phyloP scores from a whole-genome alignment of 2,329 filamentous ascomycete species.

The Paracorniculantispora psalliotae region DNA sequence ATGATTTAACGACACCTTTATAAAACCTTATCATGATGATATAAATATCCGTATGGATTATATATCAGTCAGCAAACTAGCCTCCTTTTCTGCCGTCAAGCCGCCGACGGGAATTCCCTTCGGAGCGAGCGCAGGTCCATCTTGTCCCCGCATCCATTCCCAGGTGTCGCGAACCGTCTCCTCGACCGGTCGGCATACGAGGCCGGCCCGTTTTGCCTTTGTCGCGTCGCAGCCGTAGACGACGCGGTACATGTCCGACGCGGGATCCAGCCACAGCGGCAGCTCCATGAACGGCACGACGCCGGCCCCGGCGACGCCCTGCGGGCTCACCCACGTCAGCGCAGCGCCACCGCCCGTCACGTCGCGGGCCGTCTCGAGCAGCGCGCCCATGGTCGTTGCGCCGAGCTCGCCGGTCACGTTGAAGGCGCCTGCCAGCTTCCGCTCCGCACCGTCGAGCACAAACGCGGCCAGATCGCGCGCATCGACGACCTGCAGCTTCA shows the following conservation, averaged over 20 bases:
- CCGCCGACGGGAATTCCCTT: no score
- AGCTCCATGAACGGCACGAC: not conserved
- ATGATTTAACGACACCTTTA: no score
- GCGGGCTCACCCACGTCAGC: not conserved
- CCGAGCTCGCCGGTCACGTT: not conserved
- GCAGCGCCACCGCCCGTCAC: not conserved
- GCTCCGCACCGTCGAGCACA: not conserved
- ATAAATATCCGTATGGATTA: no score
- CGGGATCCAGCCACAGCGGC: not conserved
- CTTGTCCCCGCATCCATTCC: not conserved
- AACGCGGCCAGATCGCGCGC: not conserved
- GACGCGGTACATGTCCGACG: not conserved
- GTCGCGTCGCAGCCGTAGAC: not conserved
- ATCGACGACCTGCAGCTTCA: not conserved
- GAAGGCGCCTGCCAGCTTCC: not conserved
- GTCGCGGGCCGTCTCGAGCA: not conserved
- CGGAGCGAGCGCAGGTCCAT: not conserved
- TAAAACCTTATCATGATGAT: no score
- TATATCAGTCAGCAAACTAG: no score
- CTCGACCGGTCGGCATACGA: not conserved
- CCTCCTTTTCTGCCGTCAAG: no score
- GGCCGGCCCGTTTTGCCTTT: not conserved
- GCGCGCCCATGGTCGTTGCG: not conserved
- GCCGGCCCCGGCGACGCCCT: not conserved
- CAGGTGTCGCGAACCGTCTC: constrained; percentile 1